These are phyloP conservation scores for Aeminium ludgeri DNA, from an alignment of 495 filamentous ascomycete genomes.

Conservation along the genomic window DNA sequence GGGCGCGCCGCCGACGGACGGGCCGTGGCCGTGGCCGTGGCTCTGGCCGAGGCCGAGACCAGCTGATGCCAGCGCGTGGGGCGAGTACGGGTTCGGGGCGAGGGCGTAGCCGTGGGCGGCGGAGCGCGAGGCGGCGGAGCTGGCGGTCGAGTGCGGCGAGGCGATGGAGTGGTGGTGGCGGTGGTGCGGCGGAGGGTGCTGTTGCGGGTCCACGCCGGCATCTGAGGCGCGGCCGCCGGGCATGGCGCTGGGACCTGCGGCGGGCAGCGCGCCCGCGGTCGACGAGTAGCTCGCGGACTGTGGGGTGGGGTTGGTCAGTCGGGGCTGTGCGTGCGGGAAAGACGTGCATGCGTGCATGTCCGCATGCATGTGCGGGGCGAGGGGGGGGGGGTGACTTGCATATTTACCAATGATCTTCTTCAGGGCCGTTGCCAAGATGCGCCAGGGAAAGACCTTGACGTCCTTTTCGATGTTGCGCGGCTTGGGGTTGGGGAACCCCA, in stretches of 20 bases:
- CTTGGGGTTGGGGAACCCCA: slow-evolving; percentile 91
- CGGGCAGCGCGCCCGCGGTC: slow-evolving; percentile 25
- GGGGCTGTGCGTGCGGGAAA: slow-evolving; percentile 2
- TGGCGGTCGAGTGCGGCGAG: slow-evolving; percentile 10
- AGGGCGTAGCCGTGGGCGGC: slow-evolving; percentile 4
- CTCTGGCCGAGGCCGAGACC: slow-evolving; percentile 14
- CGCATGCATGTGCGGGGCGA: too few species aligned
- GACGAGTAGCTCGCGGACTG: slow-evolving; percentile 27
- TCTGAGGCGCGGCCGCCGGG: slow-evolving; percentile 3
- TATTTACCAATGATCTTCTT: slow-evolving; percentile 99
- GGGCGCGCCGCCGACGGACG: background rate
- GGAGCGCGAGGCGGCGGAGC: slow-evolving; percentile 9
- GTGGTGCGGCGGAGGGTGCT: too few species aligned
- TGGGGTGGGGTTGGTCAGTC: slow-evolving; percentile 9
- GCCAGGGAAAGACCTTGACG: slow-evolving; percentile 96
- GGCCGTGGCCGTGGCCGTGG: slow-evolving; percentile 10
- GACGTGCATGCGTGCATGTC: slow-evolving; percentile 1
- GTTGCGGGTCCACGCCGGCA: slow-evolving; percentile 1
- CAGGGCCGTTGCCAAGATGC: slow-evolving; percentile 58
- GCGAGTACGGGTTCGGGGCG: slow-evolving; percentile 5
- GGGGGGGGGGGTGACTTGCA: slow-evolving; percentile 35
- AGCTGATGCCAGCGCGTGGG: slow-evolving; percentile 5
- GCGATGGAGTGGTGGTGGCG: too few species aligned
- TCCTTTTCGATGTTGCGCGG: slow-evolving; percentile 97
- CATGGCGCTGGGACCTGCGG: slow-evolving; percentile 9